A percentile compares a stretch with the other conserved stretches of the same genome.
Evolutionary conservation across 1,284 basidiomycete genomes (phyloP).

Genomic region (Rhodofomes roseus): DNA sequence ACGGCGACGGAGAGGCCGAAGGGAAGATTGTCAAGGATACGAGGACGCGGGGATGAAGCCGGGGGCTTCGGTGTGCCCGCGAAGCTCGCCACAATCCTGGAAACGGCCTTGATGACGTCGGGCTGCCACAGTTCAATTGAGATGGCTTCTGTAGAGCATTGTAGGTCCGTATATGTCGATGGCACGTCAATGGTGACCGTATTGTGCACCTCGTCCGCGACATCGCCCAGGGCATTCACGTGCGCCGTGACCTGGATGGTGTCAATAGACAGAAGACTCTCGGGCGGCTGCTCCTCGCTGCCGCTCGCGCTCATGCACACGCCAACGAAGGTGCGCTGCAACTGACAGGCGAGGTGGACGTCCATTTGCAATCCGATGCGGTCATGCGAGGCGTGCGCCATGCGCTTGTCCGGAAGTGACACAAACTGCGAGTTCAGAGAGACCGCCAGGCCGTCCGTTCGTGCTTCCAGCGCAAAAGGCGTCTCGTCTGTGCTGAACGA

Average conservation of each 20-base stretch:
- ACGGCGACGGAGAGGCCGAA: conserved; percentile 55
- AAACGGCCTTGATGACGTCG: conserved; percentile 53
- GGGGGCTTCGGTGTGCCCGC: conserved; percentile 8
- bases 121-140: conserved; percentile 74
- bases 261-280: conserved; percentile 54
- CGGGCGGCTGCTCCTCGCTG: conserved; percentile 12
- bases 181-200: conserved; percentile 46
- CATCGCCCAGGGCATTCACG: conserved; percentile 44
- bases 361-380: conserved; percentile 22
- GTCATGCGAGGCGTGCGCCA: conserved; percentile 18
- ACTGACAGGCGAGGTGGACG: conserved; percentile 14
- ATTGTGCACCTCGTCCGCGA: conserved; percentile 41
- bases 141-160: conserved; percentile 56
- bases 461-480: conserved; percentile 46
- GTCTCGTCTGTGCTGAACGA: conserved; percentile 36
- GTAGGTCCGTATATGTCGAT: conserved; percentile 50
- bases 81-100: conserved; percentile 38
- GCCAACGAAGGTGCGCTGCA: conserved; percentile 24
- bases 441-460: conserved; percentile 20
- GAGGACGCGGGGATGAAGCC: conserved; percentile 18
- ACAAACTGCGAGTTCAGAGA: conserved; percentile 21
- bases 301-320: conserved; percentile 20
- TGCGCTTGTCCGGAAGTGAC: conserved; percentile 19
- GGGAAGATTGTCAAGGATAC: conserved; percentile 41
- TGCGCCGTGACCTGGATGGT: conserved; percentile 43